Conservation (phyloP, 257 asterid genomes). For the Solanum pinnatisectum region DNA sequence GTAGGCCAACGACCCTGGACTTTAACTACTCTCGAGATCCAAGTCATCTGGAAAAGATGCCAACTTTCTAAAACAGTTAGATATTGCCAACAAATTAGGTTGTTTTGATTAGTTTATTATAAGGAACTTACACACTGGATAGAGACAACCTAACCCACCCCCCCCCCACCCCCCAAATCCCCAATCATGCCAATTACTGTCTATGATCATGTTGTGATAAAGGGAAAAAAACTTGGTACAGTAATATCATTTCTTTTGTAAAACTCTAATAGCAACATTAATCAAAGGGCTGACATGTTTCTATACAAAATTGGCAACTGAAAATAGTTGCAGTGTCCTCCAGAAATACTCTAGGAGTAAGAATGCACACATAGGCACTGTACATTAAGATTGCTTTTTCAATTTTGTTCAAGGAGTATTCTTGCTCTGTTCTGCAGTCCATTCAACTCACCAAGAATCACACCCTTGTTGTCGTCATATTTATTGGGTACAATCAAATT, state of each 20-base stretch:
- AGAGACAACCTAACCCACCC: neutral
- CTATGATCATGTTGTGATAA: neutral
- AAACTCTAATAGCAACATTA: neutral
- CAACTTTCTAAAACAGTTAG: neutral
- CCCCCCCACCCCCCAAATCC: neutral
- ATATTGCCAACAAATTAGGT: neutral
- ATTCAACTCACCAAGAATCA: constrained; percentile 15
- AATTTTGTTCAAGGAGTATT: constrained; percentile 36
- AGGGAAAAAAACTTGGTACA: neutral
- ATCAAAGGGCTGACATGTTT: neutral
- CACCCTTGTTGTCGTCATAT: constrained; percentile 3
- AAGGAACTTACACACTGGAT: neutral
- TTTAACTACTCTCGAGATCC: neutral
- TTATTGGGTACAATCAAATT: constrained; percentile 14
- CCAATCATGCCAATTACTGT: neutral
- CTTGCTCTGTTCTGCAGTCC: constrained; percentile 52
- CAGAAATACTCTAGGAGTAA: neutral
- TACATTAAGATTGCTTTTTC: constrained; percentile 6
- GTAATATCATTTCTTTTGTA: neutral
- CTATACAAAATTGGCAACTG: neutral
- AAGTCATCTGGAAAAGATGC: neutral
- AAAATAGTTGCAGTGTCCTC: neutral
- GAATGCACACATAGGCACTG: neutral
- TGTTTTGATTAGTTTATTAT: neutral
- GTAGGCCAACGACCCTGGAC: neutral